phyloP scores from a whole-genome alignment of 1,139 yeast species.

The Taphrina sp. region DNA sequence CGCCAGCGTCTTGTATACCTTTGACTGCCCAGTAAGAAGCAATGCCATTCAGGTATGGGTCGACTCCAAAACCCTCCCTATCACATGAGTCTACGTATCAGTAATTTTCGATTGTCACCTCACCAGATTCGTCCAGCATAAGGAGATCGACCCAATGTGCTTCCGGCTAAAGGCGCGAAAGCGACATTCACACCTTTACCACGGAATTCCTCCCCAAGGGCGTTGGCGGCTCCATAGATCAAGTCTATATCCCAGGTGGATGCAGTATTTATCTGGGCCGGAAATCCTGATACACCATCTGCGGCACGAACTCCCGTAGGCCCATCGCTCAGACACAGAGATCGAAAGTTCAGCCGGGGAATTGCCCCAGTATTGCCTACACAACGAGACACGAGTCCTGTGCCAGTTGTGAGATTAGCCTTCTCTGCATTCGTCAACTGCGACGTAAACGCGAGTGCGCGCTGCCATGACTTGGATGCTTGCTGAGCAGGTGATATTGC shows the following conservation, averaged over 20 bases:
- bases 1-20: constrained; percentile 56
- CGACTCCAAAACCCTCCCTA: constrained; percentile 65
- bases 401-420: constrained; percentile 62
- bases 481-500: no score
- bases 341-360: constrained; percentile 50
- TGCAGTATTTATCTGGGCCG: constrained; percentile 53
- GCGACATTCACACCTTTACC: constrained; percentile 52
- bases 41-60: constrained; percentile 57
- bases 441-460: no score
- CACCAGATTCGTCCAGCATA: constrained; percentile 63
- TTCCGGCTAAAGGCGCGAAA: constrained; percentile 56
- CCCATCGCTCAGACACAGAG: constrained; percentile 51
- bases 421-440: constrained; percentile 50
- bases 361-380: constrained; percentile 58
- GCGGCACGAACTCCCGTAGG: constrained; percentile 60
- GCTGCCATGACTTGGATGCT: no score
- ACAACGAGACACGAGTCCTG: constrained; percentile 58
- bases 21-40: constrained; percentile 53
- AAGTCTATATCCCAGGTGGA: constrained; percentile 50
- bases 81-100: no score
- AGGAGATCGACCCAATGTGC: constrained; percentile 55
- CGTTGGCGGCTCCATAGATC: constrained; percentile 49
- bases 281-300: constrained; percentile 55
- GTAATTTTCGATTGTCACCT: no score
- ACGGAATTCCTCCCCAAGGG: constrained; percentile 58